Evolutionary conservation across 768 basidiomycete genomes (phyloP).

Genomic region (Amyloporia xantha): DNA sequence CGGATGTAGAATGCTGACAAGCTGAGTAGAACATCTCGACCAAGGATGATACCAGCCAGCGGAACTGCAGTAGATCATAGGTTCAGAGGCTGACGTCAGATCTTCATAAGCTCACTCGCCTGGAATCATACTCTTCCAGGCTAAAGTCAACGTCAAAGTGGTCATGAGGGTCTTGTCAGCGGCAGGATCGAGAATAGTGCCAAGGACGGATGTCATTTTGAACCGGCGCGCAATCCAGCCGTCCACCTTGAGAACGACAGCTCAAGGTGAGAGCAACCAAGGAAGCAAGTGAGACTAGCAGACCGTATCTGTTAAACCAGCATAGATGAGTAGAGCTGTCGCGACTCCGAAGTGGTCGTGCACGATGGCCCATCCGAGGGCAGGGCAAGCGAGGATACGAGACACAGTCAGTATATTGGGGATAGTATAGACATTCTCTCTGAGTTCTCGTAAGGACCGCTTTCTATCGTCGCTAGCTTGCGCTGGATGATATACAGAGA

Average conservation of each 20-base stretch:
- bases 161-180: slow-evolving; percentile 97
- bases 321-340: slow-evolving; percentile 79
- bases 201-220: slow-evolving; percentile 87
- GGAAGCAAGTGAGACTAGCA: slow-evolving; percentile 25
- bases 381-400: slow-evolving; percentile 82
- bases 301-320: slow-evolving; percentile 90
- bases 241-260: slow-evolving; percentile 55
- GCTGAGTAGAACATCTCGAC: slow-evolving; percentile 80
- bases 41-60: slow-evolving; percentile 79
- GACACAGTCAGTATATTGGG: slow-evolving; percentile 88
- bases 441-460: slow-evolving; percentile 20
- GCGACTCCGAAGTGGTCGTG: slow-evolving; percentile 76
- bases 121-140: slow-evolving; percentile 79
- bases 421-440: slow-evolving; percentile 95
- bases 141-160: slow-evolving; percentile 80
- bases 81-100: no score
- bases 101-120: slow-evolving; percentile 48
- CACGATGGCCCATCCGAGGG: slow-evolving; percentile 87
- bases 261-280: slow-evolving; percentile 2
- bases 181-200: slow-evolving; percentile 93
- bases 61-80: slow-evolving; percentile 48
- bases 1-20: slow-evolving; percentile 91
- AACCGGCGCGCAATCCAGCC: slow-evolving; percentile 85
- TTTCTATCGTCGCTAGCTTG: not conserved
- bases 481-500: not conserved